Percentiles rank a stretch among this genome's conserved stretches.
These are phyloP conservation scores for Scedosporium dehoogii DNA, from an alignment of 2,329 filamentous ascomycete genomes.

Conservation along the genomic window DNA sequence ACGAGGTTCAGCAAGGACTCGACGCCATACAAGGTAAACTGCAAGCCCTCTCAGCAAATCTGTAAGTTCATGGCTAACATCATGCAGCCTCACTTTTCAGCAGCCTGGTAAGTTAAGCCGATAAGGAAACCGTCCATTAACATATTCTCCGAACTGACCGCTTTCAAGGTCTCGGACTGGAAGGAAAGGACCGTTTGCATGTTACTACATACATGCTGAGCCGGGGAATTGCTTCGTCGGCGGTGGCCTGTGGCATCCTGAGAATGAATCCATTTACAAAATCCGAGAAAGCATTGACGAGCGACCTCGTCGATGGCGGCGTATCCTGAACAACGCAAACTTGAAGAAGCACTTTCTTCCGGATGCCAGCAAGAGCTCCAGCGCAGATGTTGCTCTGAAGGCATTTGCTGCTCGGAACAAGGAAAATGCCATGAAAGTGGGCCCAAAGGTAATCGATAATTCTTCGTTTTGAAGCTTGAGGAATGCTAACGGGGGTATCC, in stretches of 20 bases:
- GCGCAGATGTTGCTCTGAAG: constrained; percentile 44
- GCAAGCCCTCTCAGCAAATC: not conserved
- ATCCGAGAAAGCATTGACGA: constrained; percentile 68
- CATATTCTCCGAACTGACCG: not conserved
- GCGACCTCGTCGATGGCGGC: constrained; percentile 59
- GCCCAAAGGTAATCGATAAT: constrained; percentile 60
- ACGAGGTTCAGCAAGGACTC: constrained; percentile 75
- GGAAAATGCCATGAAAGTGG: constrained; percentile 70
- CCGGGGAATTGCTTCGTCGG: constrained; percentile 64
- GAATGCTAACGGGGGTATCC: not conserved
- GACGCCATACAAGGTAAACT: constrained; percentile 74
- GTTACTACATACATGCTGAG: constrained; percentile 79
- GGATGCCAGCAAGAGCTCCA: constrained; percentile 19
- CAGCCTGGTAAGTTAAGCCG: constrained; percentile 50
- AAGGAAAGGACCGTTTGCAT: constrained; percentile 76
- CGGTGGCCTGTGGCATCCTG: constrained; percentile 75
- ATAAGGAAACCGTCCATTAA: constrained; percentile 15
- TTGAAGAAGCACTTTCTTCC: constrained; percentile 59
- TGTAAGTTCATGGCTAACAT: not conserved
- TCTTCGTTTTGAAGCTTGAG: not conserved
- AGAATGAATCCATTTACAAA: constrained; percentile 51
- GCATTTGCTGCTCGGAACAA: constrained; percentile 64
- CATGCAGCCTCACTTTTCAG: constrained; percentile 65
- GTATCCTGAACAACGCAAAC: constrained; percentile 48
- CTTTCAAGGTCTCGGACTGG: constrained; percentile 65